phyloP scores from a whole-genome alignment of 148 eudicot genomes.

The Limonium bicolor region DNA sequence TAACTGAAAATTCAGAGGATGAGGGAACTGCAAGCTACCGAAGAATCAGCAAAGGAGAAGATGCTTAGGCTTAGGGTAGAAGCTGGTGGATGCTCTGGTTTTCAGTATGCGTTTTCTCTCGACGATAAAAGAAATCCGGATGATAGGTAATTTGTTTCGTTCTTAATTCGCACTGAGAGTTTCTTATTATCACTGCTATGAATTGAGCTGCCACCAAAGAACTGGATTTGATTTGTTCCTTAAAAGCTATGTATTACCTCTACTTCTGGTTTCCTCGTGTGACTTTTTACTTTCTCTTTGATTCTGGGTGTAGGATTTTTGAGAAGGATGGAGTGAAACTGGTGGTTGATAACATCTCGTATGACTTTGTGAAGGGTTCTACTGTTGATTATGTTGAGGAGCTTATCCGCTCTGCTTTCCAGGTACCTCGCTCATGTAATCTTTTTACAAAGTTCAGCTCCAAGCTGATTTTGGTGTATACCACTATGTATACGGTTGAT shows the following conservation, averaged over 20 bases:
- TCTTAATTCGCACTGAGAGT: neutral
- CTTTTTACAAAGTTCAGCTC: neutral
- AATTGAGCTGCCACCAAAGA: too few relatives aligned
- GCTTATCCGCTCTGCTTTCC: constrained; percentile 94
- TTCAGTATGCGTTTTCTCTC: constrained; percentile 76
- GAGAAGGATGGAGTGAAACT: constrained; percentile 84
- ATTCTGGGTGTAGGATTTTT: constrained; percentile 42
- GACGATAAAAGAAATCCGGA: constrained; percentile 57
- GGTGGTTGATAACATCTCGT: constrained; percentile 77
- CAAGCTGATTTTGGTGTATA: too few relatives aligned
- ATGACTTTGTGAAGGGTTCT: constrained; percentile 93
- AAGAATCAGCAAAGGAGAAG: constrained; percentile 28
- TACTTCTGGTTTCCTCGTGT: neutral
- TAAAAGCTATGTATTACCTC: neutral
- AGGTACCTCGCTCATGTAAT: constrained; percentile 29
- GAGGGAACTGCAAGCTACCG: constrained; percentile 75
- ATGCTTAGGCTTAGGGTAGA: constrained; percentile 86
- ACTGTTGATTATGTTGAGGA: constrained; percentile 95
- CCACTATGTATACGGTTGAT: too few relatives aligned
- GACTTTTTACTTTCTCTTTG: neutral
- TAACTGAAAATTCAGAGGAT: constrained; percentile 39
- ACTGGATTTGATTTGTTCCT: neutral
- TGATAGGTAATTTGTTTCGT: constrained; percentile 49
- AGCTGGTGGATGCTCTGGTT: constrained; percentile 99
- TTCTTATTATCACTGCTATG: too few relatives aligned